phyloP scores from a whole-genome alignment of 2,329 filamentous ascomycete genomes.

The Camptophora hylomeconis region DNA sequence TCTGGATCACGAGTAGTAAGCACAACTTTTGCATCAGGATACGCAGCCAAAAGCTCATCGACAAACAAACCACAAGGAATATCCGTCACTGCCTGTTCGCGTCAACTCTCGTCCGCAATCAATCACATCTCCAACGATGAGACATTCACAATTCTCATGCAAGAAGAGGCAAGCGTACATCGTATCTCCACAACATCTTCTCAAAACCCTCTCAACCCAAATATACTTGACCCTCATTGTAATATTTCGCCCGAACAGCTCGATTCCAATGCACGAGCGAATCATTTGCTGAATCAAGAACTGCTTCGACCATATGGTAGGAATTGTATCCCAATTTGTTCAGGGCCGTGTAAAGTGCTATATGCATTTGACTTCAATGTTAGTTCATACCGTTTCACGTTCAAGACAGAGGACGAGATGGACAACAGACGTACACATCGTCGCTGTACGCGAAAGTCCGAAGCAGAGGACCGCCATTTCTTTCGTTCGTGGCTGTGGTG shows the following conservation, averaged over 20 bases:
- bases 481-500: too few species aligned
- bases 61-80: constrained; percentile 10
- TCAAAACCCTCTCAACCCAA: constrained; percentile 18
- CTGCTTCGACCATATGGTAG: constrained; percentile 2
- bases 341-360: constrained; percentile 1
- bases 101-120: constrained; percentile 9
- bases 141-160: neutral
- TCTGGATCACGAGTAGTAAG: constrained; percentile 6
- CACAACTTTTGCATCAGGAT: constrained; percentile 14
- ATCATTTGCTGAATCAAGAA: neutral
- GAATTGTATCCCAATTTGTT: constrained; percentile 3
- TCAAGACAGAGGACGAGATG: too few species aligned
- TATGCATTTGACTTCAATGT: too few species aligned
- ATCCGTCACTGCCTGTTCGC: constrained; percentile 11
- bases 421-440: too few species aligned
- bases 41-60: constrained; percentile 14
- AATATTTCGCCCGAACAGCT: neutral
- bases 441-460: too few species aligned
- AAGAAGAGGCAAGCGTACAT: constrained; percentile 1
- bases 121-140: constrained; percentile 7
- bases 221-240: constrained; percentile 5
- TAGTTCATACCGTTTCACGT: too few species aligned
- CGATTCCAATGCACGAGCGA: neutral
- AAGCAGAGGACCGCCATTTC: too few species aligned
- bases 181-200: constrained; percentile 20